A percentile compares a stretch with the other conserved stretches of the same genome.
phyloP scores from a whole-genome alignment of 2,329 filamentous ascomycete species.

The Talaromyces islandicus region DNA sequence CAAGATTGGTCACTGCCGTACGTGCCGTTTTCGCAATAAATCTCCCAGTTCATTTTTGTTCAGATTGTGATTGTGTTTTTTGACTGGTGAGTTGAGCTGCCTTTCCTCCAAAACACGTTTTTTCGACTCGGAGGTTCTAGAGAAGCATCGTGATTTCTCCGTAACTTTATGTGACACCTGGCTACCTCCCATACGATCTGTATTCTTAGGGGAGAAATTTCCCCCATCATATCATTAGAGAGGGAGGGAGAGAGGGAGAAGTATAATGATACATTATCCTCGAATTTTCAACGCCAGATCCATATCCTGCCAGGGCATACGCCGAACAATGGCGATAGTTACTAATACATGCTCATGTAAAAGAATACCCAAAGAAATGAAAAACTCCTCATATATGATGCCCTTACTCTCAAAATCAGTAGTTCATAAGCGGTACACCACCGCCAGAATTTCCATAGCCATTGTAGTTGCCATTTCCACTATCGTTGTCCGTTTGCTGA shows the following conservation, averaged over 20 bases:
- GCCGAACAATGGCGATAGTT: background rate
- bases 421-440: constrained; percentile 32
- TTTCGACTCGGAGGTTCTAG: background rate
- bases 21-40: background rate
- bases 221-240: too few relatives aligned
- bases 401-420: constrained; percentile 17
- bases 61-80: background rate
- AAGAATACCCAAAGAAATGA: background rate
- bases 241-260: background rate
- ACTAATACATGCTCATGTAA: background rate
- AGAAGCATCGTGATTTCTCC: background rate
- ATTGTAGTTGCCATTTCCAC: constrained; percentile 21
- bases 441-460: background rate
- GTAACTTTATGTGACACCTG: background rate
- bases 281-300: background rate
- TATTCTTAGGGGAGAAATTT: background rate
- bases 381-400: background rate
- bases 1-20: background rate
- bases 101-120: background rate
- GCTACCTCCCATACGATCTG: background rate
- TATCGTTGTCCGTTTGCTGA: constrained; percentile 28
- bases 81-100: background rate
- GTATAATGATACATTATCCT: background rate
- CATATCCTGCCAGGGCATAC: background rate
- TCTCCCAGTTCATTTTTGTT: background rate